A percentile compares a stretch with the other conserved stretches of the same genome.
Evolutionary conservation across 108 stramenopile genomes (phyloP).

Genomic region (Stephanodiscus minutulus): DNA sequence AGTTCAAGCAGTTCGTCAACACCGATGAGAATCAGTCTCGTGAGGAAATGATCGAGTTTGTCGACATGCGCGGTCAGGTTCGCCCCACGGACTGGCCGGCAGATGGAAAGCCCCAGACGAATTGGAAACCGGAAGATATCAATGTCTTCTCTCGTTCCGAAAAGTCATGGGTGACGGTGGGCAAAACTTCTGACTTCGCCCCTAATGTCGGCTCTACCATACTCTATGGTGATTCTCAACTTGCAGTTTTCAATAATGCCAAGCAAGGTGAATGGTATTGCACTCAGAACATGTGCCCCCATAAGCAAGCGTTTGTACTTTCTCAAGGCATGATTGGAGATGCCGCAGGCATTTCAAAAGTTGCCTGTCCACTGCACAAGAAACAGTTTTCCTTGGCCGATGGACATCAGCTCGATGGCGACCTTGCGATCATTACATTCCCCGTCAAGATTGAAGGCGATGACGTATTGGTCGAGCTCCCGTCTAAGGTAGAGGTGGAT

Average conservation of each 20-base stretch:
- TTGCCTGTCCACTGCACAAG: conserved; percentile 95
- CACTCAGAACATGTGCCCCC: conserved; percentile 94
- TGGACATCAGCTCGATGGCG: conserved; percentile 73
- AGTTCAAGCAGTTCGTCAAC: conserved; percentile 92
- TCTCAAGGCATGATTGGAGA: conserved; percentile 91
- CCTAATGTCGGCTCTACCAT: conserved; percentile 85
- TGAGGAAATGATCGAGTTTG: conserved; percentile 88
- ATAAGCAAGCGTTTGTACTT: conserved; percentile 92
- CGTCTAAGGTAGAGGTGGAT: conserved; percentile 79
- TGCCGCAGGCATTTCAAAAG: conserved; percentile 74
- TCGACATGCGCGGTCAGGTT: conserved; percentile 83
- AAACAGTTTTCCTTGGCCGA: conserved; percentile 82
- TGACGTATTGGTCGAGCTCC: conserved; percentile 83
- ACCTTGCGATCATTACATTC: conserved; percentile 86
- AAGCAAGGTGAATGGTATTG: conserved; percentile 80
- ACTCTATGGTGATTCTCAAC: conserved; percentile 87
- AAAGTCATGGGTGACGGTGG: conserved; percentile 85
- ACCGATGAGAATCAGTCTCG: conserved; percentile 78
- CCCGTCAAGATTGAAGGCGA: conserved; percentile 77
- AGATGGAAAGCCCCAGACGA: conserved; percentile 82
- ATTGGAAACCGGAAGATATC: conserved; percentile 65
- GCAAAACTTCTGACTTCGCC: conserved; percentile 69
- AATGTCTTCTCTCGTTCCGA: conserved; percentile 84
- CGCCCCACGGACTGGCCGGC: conserved; percentile 91
- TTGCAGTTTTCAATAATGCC: conserved; percentile 89